Conservation (phyloP, 495 filamentous ascomycete genomes). For the Neurospora sp. region DNA sequence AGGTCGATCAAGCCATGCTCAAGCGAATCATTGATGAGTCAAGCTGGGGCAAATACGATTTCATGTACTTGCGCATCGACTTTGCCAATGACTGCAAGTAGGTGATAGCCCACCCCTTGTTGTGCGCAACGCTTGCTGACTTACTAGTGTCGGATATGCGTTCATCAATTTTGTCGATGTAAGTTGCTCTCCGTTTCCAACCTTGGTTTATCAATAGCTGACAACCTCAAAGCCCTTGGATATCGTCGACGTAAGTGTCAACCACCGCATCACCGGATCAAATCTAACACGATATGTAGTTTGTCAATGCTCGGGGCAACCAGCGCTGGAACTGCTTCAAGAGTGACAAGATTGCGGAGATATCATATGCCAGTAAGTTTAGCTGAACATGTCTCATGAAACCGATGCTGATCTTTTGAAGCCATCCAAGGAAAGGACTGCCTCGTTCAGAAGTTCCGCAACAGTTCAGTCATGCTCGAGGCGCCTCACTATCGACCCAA, state of each 20-base stretch:
- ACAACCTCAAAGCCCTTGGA: conserved; percentile 49
- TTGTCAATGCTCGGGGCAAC: conserved; percentile 61
- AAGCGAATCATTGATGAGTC: conserved; percentile 71
- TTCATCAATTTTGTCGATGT: conserved; percentile 93
- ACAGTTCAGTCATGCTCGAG: conserved; percentile 90
- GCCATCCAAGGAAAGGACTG: conserved; percentile 88
- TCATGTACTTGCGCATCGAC: conserved; percentile 91
- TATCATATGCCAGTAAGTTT: conserved; percentile 84
- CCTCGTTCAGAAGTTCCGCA: conserved; percentile 87
- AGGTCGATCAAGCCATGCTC: conserved; percentile 70
- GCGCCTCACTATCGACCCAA: conserved; percentile 72
- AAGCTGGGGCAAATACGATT: conserved; percentile 76
- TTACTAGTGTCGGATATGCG: conserved; percentile 80
- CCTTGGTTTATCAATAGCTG: conserved; percentile 8
- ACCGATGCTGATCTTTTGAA: conserved; percentile 23
- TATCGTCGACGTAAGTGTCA: conserved; percentile 55
- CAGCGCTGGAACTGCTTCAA: conserved; percentile 75
- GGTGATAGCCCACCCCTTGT: conserved; percentile 17
- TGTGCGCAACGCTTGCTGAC: conserved; percentile 14
- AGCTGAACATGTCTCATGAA: background rate
- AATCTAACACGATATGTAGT: conserved; percentile 43
- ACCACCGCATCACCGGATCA: background rate
- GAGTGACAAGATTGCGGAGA: conserved; percentile 75
- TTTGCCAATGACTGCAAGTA: conserved; percentile 87
- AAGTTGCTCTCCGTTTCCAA: conserved; percentile 20